Percentiles rank a stretch among this genome's conserved stretches.
Evolutionary conservation across 176 grass and related monocot genomes (phyloP).

Genomic region (Aegilops longissima): DNA sequence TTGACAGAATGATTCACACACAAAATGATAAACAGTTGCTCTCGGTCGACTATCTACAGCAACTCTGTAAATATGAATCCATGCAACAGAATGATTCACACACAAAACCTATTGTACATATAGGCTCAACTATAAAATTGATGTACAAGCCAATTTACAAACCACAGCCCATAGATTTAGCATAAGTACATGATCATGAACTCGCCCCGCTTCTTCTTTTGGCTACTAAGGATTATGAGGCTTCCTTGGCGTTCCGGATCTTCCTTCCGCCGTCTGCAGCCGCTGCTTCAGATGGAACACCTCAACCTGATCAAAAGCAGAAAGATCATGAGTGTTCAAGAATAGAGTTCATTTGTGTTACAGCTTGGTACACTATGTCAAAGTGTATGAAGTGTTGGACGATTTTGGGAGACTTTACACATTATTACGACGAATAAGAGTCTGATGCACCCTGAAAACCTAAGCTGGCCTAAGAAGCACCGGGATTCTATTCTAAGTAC

Average conservation of each 20-base stretch:
- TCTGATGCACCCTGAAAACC: not conserved
- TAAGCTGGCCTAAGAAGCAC: not conserved
- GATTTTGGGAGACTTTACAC: not conserved
- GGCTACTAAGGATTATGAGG: conserved; percentile 28
- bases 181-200: not conserved
- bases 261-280: conserved; percentile 56
- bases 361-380: not conserved
- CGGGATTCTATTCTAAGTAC: not conserved
- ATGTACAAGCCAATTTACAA: conserved; percentile 30
- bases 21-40: not conserved
- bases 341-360: not conserved
- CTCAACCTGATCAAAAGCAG: conserved; percentile 64
- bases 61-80: not conserved
- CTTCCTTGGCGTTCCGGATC: conserved; percentile 70
- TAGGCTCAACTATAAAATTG: not conserved
- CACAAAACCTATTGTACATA: conserved; percentile 23
- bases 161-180: not conserved
- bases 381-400: not conserved
- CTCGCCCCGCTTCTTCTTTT: not conserved
- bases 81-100: not conserved
- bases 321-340: not conserved
- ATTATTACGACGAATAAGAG: not conserved
- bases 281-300: conserved; percentile 87
- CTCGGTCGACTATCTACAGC: not conserved
- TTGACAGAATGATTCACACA: no score